Conservation (phyloP, 805 yeast species). For the Candida krabiensis region DNA sequence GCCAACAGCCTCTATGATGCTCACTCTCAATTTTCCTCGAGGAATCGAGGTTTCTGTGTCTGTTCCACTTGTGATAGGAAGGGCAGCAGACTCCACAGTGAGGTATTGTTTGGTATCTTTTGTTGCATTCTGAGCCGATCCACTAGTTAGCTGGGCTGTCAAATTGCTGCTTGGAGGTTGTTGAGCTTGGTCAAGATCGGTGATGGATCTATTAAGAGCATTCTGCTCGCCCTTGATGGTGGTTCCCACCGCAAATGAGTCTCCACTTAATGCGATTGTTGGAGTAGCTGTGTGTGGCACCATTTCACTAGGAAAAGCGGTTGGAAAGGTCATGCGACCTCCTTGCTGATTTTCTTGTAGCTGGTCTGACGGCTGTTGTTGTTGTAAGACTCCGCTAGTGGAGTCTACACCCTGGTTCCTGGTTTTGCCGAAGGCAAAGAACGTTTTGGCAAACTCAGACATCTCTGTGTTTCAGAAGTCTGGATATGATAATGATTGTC, state of each 20-base stretch:
- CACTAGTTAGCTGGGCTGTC: slow-evolving; percentile 23
- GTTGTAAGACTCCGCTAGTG: slow-evolving; percentile 6
- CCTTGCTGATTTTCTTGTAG: slow-evolving; percentile 10
- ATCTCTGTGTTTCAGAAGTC: slow-evolving; percentile 15
- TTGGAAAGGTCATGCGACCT: slow-evolving; percentile 8
- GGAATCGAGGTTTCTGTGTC: slow-evolving; percentile 43
- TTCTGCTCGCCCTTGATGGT: slow-evolving; percentile 44
- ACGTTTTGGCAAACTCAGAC: slow-evolving; percentile 41
- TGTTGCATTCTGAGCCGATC: slow-evolving; percentile 13
- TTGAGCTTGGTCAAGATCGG: slow-evolving; percentile 31
- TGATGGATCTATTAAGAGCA: slow-evolving; percentile 33
- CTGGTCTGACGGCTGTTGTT: too few relatives aligned
- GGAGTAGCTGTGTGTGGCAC: slow-evolving; percentile 55
- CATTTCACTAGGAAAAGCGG: slow-evolving; percentile 34
- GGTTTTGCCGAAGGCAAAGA: slow-evolving; percentile 35
- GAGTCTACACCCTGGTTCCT: slow-evolving; percentile 15
- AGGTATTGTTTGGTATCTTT: slow-evolving; percentile 9
- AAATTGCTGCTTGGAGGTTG: slow-evolving; percentile 21
- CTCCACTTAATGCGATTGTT: slow-evolving; percentile 66
- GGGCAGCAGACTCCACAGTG: slow-evolving; percentile 17
- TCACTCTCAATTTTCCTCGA: slow-evolving; percentile 80
- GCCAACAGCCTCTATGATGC: slow-evolving; percentile 76
- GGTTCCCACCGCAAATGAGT: slow-evolving; percentile 68
- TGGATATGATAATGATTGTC: too few relatives aligned
- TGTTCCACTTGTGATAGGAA: slow-evolving; percentile 20